Evolutionary conservation across 2,329 filamentous ascomycete genomes (phyloP), one percentile per base, ranked within the genome.

Genomic region (Raffaelea albimanens): DNA sequence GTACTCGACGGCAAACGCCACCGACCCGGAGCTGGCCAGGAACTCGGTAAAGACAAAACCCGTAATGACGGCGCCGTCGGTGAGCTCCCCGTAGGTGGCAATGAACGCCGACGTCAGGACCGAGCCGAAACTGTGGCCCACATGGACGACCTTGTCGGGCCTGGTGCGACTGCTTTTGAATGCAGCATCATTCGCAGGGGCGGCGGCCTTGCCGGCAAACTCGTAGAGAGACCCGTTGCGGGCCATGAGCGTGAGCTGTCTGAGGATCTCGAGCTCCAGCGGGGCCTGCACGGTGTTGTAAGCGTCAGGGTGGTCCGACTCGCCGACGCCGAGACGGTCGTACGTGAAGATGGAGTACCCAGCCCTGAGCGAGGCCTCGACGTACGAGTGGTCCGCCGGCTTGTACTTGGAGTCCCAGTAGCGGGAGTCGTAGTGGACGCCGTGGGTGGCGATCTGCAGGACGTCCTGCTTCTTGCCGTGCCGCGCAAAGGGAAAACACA

Each of bases 261-360:
- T 54, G 9, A 70, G 58, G 8, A 68, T 59, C 19, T 66, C 64
- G 16, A 67, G 49, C 52, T 70, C 62, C 3, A 66, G 49, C n/a
- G 59, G 57, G 2, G 58, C 55, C 52, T 70, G 67, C 14, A 69
- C 61, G 10, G 64, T 59, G 19, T 58, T 57, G 51, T 67, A 67
- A 5, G 66, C 61, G 43, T 70, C 60, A 11, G 64, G 60, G 34
- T 62, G 59, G 16, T 59, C 58, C 3, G 63, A 67, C 23, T 59
- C 56, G 22, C 62, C 64, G 5, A 59, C 56, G n/a, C 64, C 64
- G 13, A 67, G 55, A 22, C 65, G 62, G 51, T 67, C 64, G 49
- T 65, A 68, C 8, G 63, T 62, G 14, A 68, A 58, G 18, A 65
- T 67, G 22, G 62, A 58, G 52, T 67, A 68, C 34, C 65, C 65